phyloP scores from a whole-genome alignment of 345 rosid species.

The Euphorbia tirucalli region DNA sequence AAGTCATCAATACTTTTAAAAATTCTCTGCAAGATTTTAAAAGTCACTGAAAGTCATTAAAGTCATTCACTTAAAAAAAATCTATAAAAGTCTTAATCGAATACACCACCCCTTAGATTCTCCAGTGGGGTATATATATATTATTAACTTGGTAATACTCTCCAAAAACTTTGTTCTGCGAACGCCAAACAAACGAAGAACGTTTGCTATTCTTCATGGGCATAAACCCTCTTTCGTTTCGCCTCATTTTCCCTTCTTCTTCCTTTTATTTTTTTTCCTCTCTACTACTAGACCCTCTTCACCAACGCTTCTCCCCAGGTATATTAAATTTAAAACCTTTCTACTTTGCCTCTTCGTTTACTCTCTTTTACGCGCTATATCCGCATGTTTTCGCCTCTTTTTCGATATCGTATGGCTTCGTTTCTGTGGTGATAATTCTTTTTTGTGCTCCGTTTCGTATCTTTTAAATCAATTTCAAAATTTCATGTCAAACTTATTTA shows the following conservation, averaged over 20 bases:
- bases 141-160: too few species aligned
- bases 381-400: background rate
- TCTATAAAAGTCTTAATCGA: too few species aligned
- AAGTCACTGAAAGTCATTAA: too few species aligned
- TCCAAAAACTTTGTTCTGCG: background rate
- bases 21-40: too few species aligned
- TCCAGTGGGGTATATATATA: too few species aligned
- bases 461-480: background rate
- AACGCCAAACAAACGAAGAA: background rate
- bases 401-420: background rate
- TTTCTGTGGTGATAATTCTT: background rate
- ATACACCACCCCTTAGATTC: too few species aligned
- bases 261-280: background rate
- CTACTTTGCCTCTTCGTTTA: background rate
- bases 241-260: background rate
- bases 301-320: background rate
- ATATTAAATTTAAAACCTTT: too few species aligned
- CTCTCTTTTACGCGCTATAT: background rate
- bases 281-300: background rate
- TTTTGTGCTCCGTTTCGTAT: background rate
- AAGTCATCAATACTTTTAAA: too few species aligned
- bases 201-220: background rate
- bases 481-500: background rate
- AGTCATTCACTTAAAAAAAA: too few species aligned
- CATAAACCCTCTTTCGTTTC: background rate